Evolutionary conservation across 805 yeast genomes (phyloP).

Genomic region (Zygosaccharomyces kombuchaensis): DNA sequence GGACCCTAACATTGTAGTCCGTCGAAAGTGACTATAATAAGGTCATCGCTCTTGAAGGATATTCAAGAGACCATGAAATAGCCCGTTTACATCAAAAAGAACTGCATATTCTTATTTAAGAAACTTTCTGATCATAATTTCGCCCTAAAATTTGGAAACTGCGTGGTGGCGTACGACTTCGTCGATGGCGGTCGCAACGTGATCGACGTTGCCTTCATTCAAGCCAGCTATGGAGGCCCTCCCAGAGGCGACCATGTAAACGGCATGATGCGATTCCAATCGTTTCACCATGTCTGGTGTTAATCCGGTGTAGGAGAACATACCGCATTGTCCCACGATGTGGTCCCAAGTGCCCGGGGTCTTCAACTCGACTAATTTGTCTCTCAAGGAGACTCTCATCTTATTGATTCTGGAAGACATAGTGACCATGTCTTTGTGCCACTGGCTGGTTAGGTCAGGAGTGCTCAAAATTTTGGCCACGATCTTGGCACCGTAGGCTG

Average conservation of each 20-base stretch:
- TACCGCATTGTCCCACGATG: conserved; percentile 85
- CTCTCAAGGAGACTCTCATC: conserved; percentile 71
- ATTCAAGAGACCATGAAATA: background rate
- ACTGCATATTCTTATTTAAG: too few species aligned
- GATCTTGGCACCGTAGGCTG: conserved; percentile 91
- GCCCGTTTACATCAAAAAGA: background rate
- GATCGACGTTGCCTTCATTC: conserved; percentile 69
- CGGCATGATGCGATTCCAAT: conserved; percentile 71
- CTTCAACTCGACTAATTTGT: conserved; percentile 51
- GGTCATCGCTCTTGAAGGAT: background rate
- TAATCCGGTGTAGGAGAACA: conserved; percentile 94
- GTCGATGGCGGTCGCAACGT: conserved; percentile 78
- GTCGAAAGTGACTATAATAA: conserved; percentile 1
- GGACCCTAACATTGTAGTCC: background rate
- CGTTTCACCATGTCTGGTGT: conserved; percentile 68
- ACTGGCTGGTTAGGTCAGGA: conserved; percentile 64
- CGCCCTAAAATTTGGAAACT: conserved; percentile 29
- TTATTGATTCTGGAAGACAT: conserved; percentile 80
- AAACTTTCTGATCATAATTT: too few species aligned
- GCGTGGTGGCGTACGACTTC: conserved; percentile 55
- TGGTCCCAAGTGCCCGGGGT: conserved; percentile 96
- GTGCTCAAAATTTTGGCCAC: conserved; percentile 70
- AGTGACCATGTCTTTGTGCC: conserved; percentile 78
- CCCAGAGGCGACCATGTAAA: conserved; percentile 78
- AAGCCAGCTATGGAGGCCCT: conserved; percentile 93